Conservation (phyloP, 805 yeast genomes). For the Suhomyces kilbournensis region DNA sequence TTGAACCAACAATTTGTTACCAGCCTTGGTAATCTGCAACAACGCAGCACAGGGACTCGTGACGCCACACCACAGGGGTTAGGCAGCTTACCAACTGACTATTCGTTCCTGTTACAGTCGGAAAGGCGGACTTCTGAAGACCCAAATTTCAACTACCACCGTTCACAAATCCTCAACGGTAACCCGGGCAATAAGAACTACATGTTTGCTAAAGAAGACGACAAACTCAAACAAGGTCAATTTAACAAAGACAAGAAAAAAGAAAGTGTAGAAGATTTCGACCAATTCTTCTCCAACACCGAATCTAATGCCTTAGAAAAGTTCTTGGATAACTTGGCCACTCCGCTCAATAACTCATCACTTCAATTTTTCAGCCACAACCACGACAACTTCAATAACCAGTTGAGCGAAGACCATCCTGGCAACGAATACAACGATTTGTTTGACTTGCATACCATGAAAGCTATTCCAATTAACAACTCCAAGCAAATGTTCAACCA, state of each 20-base stretch:
- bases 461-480: conserved; percentile 10
- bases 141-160: conserved; percentile 4
- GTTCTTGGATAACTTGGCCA: conserved; percentile 40
- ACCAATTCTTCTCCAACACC: conserved; percentile 34
- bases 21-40: neutral
- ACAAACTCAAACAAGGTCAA: neutral
- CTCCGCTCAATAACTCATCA: conserved; percentile 22
- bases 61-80: neutral
- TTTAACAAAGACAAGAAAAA: neutral
- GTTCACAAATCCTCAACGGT: conserved; percentile 2
- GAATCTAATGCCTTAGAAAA: conserved; percentile 39
- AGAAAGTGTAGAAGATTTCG: conserved; percentile 24
- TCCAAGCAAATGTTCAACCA: neutral
- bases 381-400: neutral
- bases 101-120: conserved; percentile 2
- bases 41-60: neutral
- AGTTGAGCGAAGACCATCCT: neutral
- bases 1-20: conserved; percentile 21
- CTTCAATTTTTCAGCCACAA: conserved; percentile 25
- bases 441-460: conserved; percentile 33
- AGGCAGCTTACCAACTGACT: conserved; percentile 3
- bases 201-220: neutral
- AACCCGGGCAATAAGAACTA: neutral
- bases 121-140: neutral
- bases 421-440: conserved; percentile 12